Base-by-base conservation (phyloP, 345 rosid species). In the Clarkia xantiana region DNA sequence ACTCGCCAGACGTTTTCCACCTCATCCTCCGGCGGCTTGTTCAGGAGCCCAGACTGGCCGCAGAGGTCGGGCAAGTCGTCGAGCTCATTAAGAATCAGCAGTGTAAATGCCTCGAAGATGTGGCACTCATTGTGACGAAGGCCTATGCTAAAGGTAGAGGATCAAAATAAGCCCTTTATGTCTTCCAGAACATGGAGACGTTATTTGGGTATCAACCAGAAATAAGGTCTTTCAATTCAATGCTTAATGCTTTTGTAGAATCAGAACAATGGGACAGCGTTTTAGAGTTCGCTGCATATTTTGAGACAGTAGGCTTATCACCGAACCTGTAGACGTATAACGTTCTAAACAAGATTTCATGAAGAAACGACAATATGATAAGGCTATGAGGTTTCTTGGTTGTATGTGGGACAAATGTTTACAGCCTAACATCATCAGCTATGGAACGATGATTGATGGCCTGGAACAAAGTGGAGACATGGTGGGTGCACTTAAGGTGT, bases 311-410 rank as follows among this genome's bases (percentile, higher is more conserved):
- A 0, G 85, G 80, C 18, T 46, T 79, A 50, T 60, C 59, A 46
- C 83, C 94, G 17, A 83, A 81, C 71, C 58, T 86, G 77, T 80
- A 66, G 62, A 74, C 94, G 10, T 84, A 68, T 57, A 86, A 83
- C 56, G 64, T 86, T 49, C 69, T 83, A 77, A 75, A 83, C 51
- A 86, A 86, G 73, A 61, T 83, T 71, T 64, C 69, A 12, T 81
- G 86, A 81, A 73, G 81, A 77, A 60, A 70, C 64, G 71, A 58
- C 71, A 74, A 53, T 73, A 79, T 57, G 57, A 67, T 57, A 68
- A 69, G 61, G 87, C 89, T 0, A 81, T 49, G 59, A 59, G 23
- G 47, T 52, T 90, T 50, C 60, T 91, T 47, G 66, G 56, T 59
- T 71, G 81, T 78, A 52, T 86, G 74, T 73, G 86, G 89, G 63